Conservation (phyloP, 345 rosid genomes). For the Stellera chamaejasme region DNA sequence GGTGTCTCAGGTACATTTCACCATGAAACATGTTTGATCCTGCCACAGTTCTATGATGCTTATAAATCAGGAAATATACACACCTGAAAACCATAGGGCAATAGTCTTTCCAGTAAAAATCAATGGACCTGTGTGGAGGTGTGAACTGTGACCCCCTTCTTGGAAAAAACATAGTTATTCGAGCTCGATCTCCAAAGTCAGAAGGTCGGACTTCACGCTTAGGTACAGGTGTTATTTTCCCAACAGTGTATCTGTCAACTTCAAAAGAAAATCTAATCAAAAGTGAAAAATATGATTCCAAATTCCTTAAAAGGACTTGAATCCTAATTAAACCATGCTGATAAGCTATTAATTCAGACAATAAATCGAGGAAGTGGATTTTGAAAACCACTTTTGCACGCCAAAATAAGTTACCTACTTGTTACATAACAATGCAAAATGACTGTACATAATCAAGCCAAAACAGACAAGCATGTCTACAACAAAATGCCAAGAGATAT, state of each 20-base stretch:
- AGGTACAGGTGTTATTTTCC: constrained; percentile 92
- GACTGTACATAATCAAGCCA: too few relatives aligned
- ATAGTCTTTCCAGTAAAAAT: constrained; percentile 92
- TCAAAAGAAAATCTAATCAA: constrained; percentile 23
- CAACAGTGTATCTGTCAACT: constrained; percentile 82
- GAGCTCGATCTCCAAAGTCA: constrained; percentile 89
- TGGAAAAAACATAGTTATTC: constrained; percentile 91
- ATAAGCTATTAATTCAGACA: background rate
- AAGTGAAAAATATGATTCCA: constrained; percentile 1
- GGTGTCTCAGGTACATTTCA: too few relatives aligned
- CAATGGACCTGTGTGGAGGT: constrained; percentile 81
- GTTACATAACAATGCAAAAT: too few relatives aligned
- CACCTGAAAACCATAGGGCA: constrained; percentile 99
- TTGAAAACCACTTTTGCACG: too few relatives aligned
- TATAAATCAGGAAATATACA: too few relatives aligned
- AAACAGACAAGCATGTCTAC: too few relatives aligned
- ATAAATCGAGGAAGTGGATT: too few relatives aligned
- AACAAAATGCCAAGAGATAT: too few relatives aligned
- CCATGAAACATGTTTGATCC: too few relatives aligned
- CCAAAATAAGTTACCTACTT: too few relatives aligned
- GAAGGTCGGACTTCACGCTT: constrained; percentile 80
- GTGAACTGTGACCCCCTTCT: constrained; percentile 78
- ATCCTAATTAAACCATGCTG: background rate
- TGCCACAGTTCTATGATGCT: too few relatives aligned
- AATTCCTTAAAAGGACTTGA: too few relatives aligned